Evolutionary conservation across 2,329 filamentous ascomycete species (phyloP), one percentile per base, ranked within the genome.

Genomic region (Cladophialophora chaetospira): DNA sequence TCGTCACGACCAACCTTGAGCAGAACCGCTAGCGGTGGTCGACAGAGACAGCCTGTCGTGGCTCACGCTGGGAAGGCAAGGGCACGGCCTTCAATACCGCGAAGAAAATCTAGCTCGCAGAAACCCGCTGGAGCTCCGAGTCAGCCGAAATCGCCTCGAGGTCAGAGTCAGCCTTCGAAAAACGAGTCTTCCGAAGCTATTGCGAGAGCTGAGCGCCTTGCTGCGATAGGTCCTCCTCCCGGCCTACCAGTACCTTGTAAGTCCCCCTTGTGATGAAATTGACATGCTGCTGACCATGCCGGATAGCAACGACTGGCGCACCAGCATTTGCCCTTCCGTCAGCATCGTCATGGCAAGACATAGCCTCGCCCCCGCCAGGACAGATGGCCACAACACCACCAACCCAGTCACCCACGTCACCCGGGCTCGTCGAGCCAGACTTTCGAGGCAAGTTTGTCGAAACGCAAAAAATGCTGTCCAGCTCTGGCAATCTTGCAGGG

Each of bases 381-480:
- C 48, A 17, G 4, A 13, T 55, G 26, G 44, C 46, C 13, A 40
- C 48, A 19, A 52, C 42, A 47, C 62, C 50, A 56, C 61, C 26
- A 55, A 61, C 2, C 35, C 50, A 3, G 43, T 33, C 48, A 9
- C 29, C 9, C 13, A 44, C 19, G 58, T 67, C n/a, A 9, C 38
- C 43, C 13, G 51, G 53, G n/a, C 66, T 76, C 2, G 71, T 75
- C 9, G 68, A 72, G 13, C 70, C 67, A 26, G 67, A 70, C 44
- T 76, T 76, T 56, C 71, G 73, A 3, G 58, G 65, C 5, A 68
- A 66, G 25, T 76, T 75, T 52, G 69, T 68, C 5, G 69, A 75
- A 59, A 66, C 50, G 4, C 63, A 63, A 45, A 63, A 62, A 31
- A 56, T 55, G 26, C 13, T 63, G 26, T 35, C 55, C 19, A 65